Conservation (phyloP, 73 alveolate genomes). For the Halteria grandinella region DNA sequence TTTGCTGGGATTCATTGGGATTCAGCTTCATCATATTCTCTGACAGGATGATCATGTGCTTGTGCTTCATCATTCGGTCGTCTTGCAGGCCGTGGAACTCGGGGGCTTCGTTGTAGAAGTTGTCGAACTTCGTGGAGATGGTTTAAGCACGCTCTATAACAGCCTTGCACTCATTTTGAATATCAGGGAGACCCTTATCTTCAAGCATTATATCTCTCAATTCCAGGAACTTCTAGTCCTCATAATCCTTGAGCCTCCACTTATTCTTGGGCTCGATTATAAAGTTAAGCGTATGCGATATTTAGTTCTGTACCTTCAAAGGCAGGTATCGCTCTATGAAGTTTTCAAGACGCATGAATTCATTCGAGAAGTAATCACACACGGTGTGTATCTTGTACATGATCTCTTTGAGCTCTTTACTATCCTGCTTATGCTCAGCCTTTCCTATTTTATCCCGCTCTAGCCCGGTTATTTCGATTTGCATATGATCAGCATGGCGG, state of each 20-base stretch:
- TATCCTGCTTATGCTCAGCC: too few relatives aligned
- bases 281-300: conserved; percentile 39
- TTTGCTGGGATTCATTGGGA: neutral
- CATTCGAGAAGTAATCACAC: conserved; percentile 54
- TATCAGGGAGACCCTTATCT: conserved; percentile 44
- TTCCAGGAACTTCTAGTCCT: conserved; percentile 36
- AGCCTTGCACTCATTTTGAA: conserved; percentile 9
- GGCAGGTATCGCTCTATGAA: conserved; percentile 61
- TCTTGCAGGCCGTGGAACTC: conserved; percentile 17
- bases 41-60: conserved; percentile 25
- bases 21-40: conserved; percentile 37
- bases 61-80: conserved; percentile 35
- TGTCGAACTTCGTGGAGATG: too few relatives aligned
- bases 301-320: conserved; percentile 24
- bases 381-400: too few relatives aligned
- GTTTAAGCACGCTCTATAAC: neutral
- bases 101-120: too few relatives aligned
- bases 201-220: conserved; percentile 34
- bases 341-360: conserved; percentile 36
- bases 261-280: conserved; percentile 26
- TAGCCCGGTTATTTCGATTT: too few relatives aligned
- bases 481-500: too few relatives aligned
- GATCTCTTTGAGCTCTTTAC: too few relatives aligned
- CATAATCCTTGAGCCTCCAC: conserved; percentile 26
- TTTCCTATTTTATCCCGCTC: too few relatives aligned